Evolutionary conservation across 306 rosid species (phyloP).

Genomic region (Cicer arietinum): DNA sequence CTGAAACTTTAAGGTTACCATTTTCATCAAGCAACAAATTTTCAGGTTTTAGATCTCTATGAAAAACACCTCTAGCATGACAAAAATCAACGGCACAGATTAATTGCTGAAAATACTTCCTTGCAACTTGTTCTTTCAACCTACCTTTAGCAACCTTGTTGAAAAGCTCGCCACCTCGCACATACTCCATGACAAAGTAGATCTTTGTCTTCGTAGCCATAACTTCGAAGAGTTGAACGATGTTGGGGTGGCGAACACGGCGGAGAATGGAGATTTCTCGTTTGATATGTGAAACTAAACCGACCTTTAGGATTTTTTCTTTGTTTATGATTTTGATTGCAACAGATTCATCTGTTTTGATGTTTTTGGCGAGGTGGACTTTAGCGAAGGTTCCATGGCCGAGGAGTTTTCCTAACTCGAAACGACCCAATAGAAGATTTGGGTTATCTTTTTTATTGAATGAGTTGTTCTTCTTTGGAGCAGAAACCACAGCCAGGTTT

Average conservation of each 20-base stretch:
- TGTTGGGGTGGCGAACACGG: conserved; percentile 69
- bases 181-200: conserved; percentile 68
- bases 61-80: conserved; percentile 64
- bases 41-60: conserved; percentile 66
- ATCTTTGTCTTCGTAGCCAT: conserved; percentile 71
- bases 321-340: conserved; percentile 66
- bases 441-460: conserved; percentile 30
- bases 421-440: conserved; percentile 46
- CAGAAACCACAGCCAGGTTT: conserved; percentile 40
- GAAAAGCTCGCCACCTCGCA: conserved; percentile 69
- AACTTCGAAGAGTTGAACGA: conserved; percentile 67
- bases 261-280: conserved; percentile 71
- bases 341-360: conserved; percentile 53
- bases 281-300: conserved; percentile 59
- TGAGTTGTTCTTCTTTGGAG: conserved; percentile 1
- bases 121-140: conserved; percentile 53
- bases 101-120: conserved; percentile 67
- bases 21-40: conserved; percentile 58
- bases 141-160: conserved; percentile 59
- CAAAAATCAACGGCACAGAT: conserved; percentile 65
- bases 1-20: conserved; percentile 69
- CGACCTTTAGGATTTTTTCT: conserved; percentile 55
- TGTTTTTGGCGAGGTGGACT: conserved; percentile 61
- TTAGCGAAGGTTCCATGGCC: conserved; percentile 73
- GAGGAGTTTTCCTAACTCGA: conserved; percentile 58